Conservation (phyloP, 225 moss, liverwort and hornwort genomes). For the Takakia lepidozioides region DNA sequence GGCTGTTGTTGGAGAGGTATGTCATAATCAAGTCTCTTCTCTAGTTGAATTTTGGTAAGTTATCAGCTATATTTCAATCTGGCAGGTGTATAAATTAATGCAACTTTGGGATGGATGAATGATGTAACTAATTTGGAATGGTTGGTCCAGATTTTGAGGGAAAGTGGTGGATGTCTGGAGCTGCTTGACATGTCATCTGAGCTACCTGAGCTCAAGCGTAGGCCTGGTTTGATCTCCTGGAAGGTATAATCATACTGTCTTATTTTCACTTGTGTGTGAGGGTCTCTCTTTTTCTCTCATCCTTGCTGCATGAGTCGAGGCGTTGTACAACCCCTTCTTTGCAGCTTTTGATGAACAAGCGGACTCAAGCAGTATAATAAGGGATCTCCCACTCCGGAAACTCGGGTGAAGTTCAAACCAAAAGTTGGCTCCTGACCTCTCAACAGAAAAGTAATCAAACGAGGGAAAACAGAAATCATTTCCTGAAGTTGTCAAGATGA, state of each 20-base stretch:
- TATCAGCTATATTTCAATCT: conserved; percentile 1
- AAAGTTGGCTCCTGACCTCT: too few relatives aligned
- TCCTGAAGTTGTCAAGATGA: too few relatives aligned
- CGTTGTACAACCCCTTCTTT: too few relatives aligned
- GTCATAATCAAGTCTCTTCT: background rate
- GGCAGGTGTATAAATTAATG: background rate
- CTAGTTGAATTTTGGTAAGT: background rate
- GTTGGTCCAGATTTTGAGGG: conserved; percentile 55
- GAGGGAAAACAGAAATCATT: too few relatives aligned
- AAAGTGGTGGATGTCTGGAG: conserved; percentile 72
- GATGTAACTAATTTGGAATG: background rate
- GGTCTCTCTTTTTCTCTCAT: too few relatives aligned
- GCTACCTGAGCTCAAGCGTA: conserved; percentile 72
- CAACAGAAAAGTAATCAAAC: too few relatives aligned
- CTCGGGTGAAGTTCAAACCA: too few relatives aligned
- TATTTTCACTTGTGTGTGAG: too few relatives aligned
- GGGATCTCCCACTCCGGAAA: too few relatives aligned
- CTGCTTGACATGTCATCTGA: conserved; percentile 72
- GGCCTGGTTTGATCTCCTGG: conserved; percentile 79
- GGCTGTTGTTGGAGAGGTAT: conserved; percentile 91
- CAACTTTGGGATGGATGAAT: background rate
- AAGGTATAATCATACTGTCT: conserved; percentile 27
- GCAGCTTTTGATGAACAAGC: too few relatives aligned
- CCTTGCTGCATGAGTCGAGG: too few relatives aligned
- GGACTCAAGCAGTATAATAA: too few relatives aligned